Conservation (phyloP, 305 asterid genomes). For the Fraxinus sp. region DNA sequence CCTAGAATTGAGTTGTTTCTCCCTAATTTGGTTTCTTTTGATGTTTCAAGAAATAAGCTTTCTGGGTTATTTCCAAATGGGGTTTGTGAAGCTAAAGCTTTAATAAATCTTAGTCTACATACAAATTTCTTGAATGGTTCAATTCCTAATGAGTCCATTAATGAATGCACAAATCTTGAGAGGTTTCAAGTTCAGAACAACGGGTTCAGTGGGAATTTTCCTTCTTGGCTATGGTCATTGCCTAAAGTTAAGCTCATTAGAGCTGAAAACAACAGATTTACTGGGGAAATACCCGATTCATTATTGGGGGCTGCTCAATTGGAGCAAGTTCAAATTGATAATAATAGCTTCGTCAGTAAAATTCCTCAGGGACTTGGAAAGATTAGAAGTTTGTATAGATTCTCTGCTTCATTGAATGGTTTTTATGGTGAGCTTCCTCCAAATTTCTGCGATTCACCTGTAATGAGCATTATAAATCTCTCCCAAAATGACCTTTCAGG, state of each 20-base stretch:
- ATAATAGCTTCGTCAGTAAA: constrained; percentile 57
- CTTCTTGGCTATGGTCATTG: constrained; percentile 46
- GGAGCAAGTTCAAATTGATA: constrained; percentile 90
- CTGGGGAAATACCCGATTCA: constrained; percentile 45
- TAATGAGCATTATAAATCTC: constrained; percentile 73
- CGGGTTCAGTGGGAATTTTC: constrained; percentile 40
- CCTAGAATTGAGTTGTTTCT: constrained; percentile 31
- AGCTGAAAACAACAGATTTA: constrained; percentile 45
- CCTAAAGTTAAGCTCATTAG: constrained; percentile 42
- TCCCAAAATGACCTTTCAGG: constrained; percentile 68
- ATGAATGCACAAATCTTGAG: constrained; percentile 38
- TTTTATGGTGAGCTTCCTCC: constrained; percentile 77
- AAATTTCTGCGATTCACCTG: constrained; percentile 76
- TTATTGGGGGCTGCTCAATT: constrained; percentile 42
- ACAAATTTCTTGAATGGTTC: constrained; percentile 58
- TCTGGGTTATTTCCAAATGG: constrained; percentile 40
- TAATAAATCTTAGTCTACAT: constrained; percentile 39
- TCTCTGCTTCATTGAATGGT: constrained; percentile 66
- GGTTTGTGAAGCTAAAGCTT: constrained; percentile 38
- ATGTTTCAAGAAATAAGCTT: constrained; percentile 53
- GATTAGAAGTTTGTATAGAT: constrained; percentile 60
- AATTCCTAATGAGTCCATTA: constrained; percentile 33
- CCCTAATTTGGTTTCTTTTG: constrained; percentile 43
- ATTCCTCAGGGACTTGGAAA: constrained; percentile 69
- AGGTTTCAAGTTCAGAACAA: constrained; percentile 48